Base-by-base conservation (phyloP, 2,329 filamentous ascomycete species). In the Aspergillus vadensis region DNA sequence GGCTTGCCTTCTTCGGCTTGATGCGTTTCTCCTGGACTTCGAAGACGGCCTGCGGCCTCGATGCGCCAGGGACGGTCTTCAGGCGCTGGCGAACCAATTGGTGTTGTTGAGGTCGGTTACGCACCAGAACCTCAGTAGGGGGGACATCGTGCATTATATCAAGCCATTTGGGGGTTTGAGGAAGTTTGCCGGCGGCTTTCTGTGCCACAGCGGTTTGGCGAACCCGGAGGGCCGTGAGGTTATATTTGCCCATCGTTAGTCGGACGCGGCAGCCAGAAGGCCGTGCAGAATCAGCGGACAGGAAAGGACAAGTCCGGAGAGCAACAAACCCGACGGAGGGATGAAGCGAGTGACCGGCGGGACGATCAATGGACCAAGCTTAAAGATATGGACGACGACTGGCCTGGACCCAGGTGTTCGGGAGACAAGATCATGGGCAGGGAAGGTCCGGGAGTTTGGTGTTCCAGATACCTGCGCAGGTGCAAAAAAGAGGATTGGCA, bases 1-100 rank as follows among this genome's bases (percentile, higher is more conserved):
- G 86, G 77, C 87, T 92, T 30, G 89, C 83, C 75, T 88, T 90
- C 74, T 82, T 82, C 38, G 79, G 77, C 69, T 83, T 86, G n/a
- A 74, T 73, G 55, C 66, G 71, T 62, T 71, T 74, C 59, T 73
- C 63, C 63, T 73, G 66, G 27, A 68, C 67, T 71, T 78, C 71
- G 61, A 75, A 73, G 58, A 76, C 71, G 61, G 71, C 67, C 66
- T 74, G 69, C 63, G 72, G 70, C 65, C 70, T 71, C 47, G 69
- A 68, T 38, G 68, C 62, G 50, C 65, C 69, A 17, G 67, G 60
- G 47, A 69, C 39, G 15, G 72, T 72, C 65, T 72, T 74, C 63
- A 76, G 63, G 59, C 77, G 75, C 65, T 77, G 75, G 60, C 74
- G 72, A 17, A 77, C 69, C 58, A 80, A 67, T 58, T 76, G 68